These are phyloP conservation scores for Fallopia convolvulus DNA, from an alignment of 148 eudicot genomes.

Conservation along the genomic window DNA sequence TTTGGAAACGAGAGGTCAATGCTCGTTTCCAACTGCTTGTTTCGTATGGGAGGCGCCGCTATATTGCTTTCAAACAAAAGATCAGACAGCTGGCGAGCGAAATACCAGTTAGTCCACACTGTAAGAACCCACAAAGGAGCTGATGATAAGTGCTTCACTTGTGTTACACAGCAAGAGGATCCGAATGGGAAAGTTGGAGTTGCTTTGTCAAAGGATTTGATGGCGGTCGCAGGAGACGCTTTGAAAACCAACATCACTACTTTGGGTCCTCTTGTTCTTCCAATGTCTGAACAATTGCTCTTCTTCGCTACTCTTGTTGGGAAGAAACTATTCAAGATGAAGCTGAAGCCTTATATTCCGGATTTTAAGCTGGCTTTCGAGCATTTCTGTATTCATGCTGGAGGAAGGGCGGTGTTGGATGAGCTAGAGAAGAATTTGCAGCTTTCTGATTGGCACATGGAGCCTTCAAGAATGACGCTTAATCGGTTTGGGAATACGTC, in stretches of 20 bases:
- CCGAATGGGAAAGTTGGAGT: conserved; percentile 29
- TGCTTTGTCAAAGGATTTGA: conserved; percentile 36
- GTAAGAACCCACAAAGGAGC: conserved; percentile 44
- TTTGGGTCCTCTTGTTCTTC: conserved; percentile 38
- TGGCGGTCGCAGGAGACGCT: conserved; percentile 47
- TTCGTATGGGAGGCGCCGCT: conserved; percentile 45
- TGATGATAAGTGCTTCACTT: conserved; percentile 34
- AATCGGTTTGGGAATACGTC: conserved; percentile 42
- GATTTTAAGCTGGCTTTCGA: conserved; percentile 42
- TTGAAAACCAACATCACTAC: conserved; percentile 44
- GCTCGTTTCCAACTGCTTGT: conserved; percentile 44
- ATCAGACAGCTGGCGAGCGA: conserved; percentile 30
- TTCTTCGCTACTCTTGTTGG: conserved; percentile 31
- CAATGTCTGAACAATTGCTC: conserved; percentile 36
- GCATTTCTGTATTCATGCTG: conserved; percentile 46
- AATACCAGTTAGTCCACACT: conserved; percentile 36
- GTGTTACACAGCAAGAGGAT: conserved; percentile 40
- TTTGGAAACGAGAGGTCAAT: conserved; percentile 43
- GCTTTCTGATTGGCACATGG: conserved; percentile 47
- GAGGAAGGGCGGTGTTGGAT: conserved; percentile 43
- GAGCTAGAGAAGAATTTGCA: conserved; percentile 39
- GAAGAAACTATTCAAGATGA: conserved; percentile 35
- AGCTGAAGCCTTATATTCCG: conserved; percentile 38
- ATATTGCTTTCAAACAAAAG: conserved; percentile 35
- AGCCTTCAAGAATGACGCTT: conserved; percentile 46